Conservation (phyloP, 1,139 yeast species). For the Yamadazyma aaseri region DNA sequence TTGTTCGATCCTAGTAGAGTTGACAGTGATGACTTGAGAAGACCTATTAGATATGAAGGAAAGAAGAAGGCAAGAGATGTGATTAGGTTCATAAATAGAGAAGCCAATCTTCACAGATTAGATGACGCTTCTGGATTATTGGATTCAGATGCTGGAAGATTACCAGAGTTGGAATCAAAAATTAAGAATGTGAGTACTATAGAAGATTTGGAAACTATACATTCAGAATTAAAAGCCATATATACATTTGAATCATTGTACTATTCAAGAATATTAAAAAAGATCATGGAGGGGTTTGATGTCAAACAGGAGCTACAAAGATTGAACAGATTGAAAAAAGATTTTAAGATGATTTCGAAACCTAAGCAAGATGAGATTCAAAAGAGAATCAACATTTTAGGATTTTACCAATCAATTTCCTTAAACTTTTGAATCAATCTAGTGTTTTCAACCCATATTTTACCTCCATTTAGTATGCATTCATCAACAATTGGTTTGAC, state of each 20-base stretch:
- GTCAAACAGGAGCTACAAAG: conserved; percentile 52
- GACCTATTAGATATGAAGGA: conserved; percentile 41
- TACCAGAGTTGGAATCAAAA: conserved; percentile 37
- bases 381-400: conserved; percentile 48
- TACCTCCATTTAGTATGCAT: conserved; percentile 61
- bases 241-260: conserved; percentile 4
- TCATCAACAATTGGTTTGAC: conserved; percentile 73
- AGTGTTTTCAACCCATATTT: conserved; percentile 71
- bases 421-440: conserved; percentile 58
- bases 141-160: conserved; percentile 52
- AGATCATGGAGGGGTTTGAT: conserved; percentile 3
- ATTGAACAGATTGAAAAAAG: conserved; percentile 43
- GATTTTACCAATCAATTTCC: conserved; percentile 52
- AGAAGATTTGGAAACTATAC: conserved; percentile 1
- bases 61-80: conserved; percentile 43
- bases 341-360: conserved; percentile 5
- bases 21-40: conserved; percentile 35
- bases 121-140: conserved; percentile 47
- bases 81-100: conserved; percentile 48
- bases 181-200: conserved; percentile 2
- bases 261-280: conserved; percentile 7
- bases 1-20: conserved; percentile 35
- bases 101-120: conserved; percentile 53
- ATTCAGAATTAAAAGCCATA: not conserved
- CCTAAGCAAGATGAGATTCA: conserved; percentile 21